phyloP scores from a whole-genome alignment of 1,139 yeast species.

The Meyerozyma elateridarum region DNA sequence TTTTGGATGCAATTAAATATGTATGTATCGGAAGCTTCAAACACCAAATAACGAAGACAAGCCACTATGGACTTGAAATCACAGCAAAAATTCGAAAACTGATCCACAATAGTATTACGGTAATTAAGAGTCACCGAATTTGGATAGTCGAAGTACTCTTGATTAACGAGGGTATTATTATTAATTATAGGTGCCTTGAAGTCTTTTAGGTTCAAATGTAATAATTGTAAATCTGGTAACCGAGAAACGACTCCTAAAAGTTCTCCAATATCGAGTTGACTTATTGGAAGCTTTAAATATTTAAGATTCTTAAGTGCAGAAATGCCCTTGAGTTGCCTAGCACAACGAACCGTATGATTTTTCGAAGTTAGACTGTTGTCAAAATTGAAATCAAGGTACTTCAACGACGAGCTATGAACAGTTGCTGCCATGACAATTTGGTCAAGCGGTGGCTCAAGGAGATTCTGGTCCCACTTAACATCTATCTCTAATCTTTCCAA shows the following conservation, averaged over 20 bases:
- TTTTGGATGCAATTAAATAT: background rate
- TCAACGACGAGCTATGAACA: background rate
- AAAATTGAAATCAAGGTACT: constrained; percentile 4
- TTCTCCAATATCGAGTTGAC: constrained; percentile 1
- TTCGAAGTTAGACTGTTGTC: background rate
- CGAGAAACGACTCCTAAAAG: background rate
- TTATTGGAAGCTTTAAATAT: constrained; percentile 1
- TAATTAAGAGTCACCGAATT: background rate
- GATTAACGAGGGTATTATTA: constrained; percentile 4
- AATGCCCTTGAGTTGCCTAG: background rate
- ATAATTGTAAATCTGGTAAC: background rate
- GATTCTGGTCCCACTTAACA: background rate
- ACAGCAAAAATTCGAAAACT: background rate
- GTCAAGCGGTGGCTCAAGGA: background rate
- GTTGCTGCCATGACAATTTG: background rate
- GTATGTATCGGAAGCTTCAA: constrained; percentile 1
- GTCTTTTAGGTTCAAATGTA: constrained; percentile 1
- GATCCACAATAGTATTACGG: background rate
- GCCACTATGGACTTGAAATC: background rate
- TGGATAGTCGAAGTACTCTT: constrained; percentile 5
- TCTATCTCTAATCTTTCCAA: background rate
- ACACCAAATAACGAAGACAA: background rate
- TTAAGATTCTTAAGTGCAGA: background rate
- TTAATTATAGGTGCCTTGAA: background rate
- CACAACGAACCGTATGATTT: background rate